A percentile compares a stretch with the other conserved stretches of the same genome.
phyloP scores from a whole-genome alignment of 2,329 filamentous ascomycete genomes.

The Neonectria faginata region DNA sequence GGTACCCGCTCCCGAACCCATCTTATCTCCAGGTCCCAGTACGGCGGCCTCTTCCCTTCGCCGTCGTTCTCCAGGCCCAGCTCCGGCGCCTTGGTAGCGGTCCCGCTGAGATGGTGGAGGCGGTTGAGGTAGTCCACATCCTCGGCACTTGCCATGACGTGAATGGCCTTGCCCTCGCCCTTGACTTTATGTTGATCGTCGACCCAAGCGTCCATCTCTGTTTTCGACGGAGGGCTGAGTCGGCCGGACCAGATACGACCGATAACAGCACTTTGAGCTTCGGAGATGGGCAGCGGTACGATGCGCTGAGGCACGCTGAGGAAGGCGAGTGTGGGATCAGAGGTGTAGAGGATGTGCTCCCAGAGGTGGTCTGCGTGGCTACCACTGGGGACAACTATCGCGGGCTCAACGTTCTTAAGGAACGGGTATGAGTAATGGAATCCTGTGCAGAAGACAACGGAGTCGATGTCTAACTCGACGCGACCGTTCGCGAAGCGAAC shows the following conservation, averaged over 20 bases:
- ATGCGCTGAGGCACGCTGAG: constrained; percentile 74
- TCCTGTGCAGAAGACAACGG: constrained; percentile 85
- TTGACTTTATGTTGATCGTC: constrained; percentile 62
- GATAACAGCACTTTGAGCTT: constrained; percentile 75
- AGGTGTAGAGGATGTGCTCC: constrained; percentile 75
- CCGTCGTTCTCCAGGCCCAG: constrained; percentile 52
- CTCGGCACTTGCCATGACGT: constrained; percentile 59
- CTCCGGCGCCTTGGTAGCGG: constrained; percentile 45
- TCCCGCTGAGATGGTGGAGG: constrained; percentile 61
- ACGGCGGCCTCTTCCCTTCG: constrained; percentile 52
- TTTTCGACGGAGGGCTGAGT: constrained; percentile 63
- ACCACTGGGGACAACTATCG: constrained; percentile 70
- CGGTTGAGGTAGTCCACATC: constrained; percentile 72
- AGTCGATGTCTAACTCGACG: constrained; percentile 74
- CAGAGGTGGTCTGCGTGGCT: constrained; percentile 75
- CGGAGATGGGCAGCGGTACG: constrained; percentile 77
- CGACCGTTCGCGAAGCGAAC: constrained; percentile 72
- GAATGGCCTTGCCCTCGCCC: constrained; percentile 54
- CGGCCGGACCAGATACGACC: constrained; percentile 75
- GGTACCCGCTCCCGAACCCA: constrained; percentile 56
- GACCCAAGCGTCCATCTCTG: constrained; percentile 74
- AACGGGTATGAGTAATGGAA: constrained; percentile 89
- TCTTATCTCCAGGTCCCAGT: constrained; percentile 54
- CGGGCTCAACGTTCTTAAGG: constrained; percentile 56
- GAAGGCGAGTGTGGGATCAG: constrained; percentile 74